Conservation (phyloP, 352 stramenopile genomes). For the Achlya hypogyna region DNA sequence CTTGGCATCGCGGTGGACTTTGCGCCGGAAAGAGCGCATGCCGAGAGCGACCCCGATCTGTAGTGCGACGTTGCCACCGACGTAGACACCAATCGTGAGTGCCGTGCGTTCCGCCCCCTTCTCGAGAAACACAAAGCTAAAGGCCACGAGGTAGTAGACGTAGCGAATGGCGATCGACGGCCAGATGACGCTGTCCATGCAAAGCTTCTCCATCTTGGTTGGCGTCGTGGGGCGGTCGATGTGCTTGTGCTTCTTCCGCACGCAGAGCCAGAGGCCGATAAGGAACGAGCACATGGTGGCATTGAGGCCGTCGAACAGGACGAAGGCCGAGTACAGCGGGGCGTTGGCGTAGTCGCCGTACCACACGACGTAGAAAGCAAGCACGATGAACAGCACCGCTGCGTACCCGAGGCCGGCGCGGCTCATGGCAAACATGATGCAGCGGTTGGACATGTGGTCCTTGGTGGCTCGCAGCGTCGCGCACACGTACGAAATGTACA, state of each 20-base stretch:
- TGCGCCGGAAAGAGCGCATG: background rate
- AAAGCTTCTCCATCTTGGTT: background rate
- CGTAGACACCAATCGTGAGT: background rate
- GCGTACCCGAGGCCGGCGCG: slow-evolving; percentile 9
- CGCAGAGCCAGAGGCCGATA: slow-evolving; percentile 14
- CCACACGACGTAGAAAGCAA: background rate
- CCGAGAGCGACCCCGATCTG: background rate
- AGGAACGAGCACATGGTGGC: slow-evolving; percentile 7
- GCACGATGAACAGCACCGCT: background rate
- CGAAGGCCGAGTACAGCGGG: background rate
- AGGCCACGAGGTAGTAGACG: slow-evolving; percentile 14
- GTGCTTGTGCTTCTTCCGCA: slow-evolving; percentile 20
- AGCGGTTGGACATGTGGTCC: slow-evolving; percentile 8
- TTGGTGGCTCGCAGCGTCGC: slow-evolving; percentile 10
- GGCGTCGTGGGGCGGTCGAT: background rate
- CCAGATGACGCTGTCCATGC: slow-evolving; percentile 16
- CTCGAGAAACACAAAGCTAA: slow-evolving; percentile 15
- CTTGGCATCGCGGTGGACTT: background rate
- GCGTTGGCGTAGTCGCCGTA: background rate
- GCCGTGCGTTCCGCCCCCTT: background rate
- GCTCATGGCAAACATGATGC: slow-evolving; percentile 18
- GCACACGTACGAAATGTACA: slow-evolving; percentile 15
- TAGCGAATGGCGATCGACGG: slow-evolving; percentile 8
- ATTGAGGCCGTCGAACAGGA: slow-evolving; percentile 10
- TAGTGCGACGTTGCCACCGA: slow-evolving; percentile 1